Percentiles rank a stretch among this genome's conserved stretches.
These are phyloP conservation scores for Euphorbia corollata DNA, from an alignment of 441 rosid genomes.

Conservation along the genomic window DNA sequence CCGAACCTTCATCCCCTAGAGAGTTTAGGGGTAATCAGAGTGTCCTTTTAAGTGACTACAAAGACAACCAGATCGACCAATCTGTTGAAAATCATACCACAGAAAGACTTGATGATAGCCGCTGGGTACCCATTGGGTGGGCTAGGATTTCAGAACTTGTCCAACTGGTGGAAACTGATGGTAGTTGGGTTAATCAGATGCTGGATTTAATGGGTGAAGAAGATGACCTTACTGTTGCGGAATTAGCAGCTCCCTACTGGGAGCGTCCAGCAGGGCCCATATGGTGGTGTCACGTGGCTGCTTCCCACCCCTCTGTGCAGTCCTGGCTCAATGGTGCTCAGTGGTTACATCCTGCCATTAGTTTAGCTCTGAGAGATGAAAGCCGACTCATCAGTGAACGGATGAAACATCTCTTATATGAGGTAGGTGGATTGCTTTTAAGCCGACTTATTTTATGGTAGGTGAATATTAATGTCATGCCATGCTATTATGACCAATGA, in stretches of 20 bases:
- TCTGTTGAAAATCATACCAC: conserved; percentile 26
- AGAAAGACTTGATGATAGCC: conserved; percentile 53
- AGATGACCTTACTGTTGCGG: conserved; percentile 65
- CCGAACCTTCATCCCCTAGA: conserved; percentile 22
- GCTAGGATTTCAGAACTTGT: conserved; percentile 65
- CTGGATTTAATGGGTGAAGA: conserved; percentile 47
- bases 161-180: conserved; percentile 59
- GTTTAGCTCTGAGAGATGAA: conserved; percentile 85
- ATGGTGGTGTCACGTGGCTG: conserved; percentile 93
- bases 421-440: conserved; percentile 36
- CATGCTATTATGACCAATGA: not conserved
- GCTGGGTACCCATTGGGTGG: conserved; percentile 93
- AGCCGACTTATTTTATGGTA: not conserved
- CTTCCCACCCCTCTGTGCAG: conserved; percentile 51
- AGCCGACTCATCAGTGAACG: conserved; percentile 77
- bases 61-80: conserved; percentile 29
- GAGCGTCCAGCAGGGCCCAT: conserved; percentile 75
- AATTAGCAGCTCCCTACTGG: conserved; percentile 94
- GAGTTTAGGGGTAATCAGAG: conserved; percentile 26
- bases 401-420: conserved; percentile 87
- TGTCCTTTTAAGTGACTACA: conserved; percentile 33
- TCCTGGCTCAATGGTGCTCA: conserved; percentile 66
- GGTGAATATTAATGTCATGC: not conserved
- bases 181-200: conserved; percentile 52
- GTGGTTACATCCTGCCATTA: conserved; percentile 95